A percentile compares a stretch with the other conserved stretches of the same genome.
Conservation (phyloP, 2,329 filamentous ascomycete species). For the Fusarium globosum region DNA sequence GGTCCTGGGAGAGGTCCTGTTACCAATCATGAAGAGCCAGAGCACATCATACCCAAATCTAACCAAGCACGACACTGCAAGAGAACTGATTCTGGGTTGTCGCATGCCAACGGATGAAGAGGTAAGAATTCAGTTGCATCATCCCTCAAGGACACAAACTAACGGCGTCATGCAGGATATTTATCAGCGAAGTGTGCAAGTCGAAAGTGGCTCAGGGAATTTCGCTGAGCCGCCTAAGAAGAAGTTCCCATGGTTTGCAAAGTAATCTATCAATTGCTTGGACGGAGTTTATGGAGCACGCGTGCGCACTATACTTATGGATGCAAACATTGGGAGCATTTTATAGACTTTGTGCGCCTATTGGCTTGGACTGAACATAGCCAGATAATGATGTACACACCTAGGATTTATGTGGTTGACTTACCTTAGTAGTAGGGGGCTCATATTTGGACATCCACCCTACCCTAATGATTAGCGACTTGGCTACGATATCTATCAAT, state of each 20-base stretch:
- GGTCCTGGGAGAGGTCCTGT: constrained; percentile 89
- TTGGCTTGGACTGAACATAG: constrained; percentile 22
- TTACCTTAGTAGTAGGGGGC: constrained; percentile 3
- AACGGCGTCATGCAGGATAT: constrained; percentile 63
- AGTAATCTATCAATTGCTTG: constrained; percentile 48
- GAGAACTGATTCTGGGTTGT: constrained; percentile 83
- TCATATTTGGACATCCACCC: constrained; percentile 24
- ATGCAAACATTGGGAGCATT: constrained; percentile 28
- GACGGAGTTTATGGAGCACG: constrained; percentile 44
- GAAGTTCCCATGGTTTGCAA: constrained; percentile 75
- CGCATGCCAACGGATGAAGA: constrained; percentile 88
- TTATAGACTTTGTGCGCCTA: constrained; percentile 36
- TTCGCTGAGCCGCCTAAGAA: constrained; percentile 65
- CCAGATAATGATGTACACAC: constrained; percentile 9
- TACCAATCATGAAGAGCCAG: constrained; percentile 93
- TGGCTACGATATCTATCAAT: neutral
- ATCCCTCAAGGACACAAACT: constrained; percentile 19
- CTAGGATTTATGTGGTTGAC: constrained; percentile 11
- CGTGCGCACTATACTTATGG: constrained; percentile 14
- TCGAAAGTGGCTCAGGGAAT: constrained; percentile 63
- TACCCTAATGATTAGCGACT: constrained; percentile 9
- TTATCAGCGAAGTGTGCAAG: constrained; percentile 69
- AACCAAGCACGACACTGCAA: constrained; percentile 74
- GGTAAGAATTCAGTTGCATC: constrained; percentile 64
- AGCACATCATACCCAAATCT: constrained; percentile 82